Percentiles rank a stretch among this genome's conserved stretches.
Conservation (phyloP, 164 flowering plant species). For the Malania oleifera region DNA sequence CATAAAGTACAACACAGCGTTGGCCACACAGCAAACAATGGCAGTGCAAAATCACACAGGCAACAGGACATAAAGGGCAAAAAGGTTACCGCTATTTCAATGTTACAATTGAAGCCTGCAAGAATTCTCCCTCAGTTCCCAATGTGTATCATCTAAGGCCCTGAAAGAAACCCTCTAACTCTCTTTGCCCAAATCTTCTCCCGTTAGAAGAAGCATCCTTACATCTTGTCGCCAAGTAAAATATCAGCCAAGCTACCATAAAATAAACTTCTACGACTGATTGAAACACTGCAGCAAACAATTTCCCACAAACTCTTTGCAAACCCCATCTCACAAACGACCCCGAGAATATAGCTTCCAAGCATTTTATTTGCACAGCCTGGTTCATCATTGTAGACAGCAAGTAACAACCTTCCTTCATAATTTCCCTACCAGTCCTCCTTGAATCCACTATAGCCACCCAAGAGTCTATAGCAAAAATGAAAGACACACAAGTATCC, state of each 20-base stretch:
- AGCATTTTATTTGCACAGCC: slow-evolving; percentile 65
- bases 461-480: slow-evolving; percentile 84
- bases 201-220: slow-evolving; percentile 59
- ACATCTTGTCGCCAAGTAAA: slow-evolving; percentile 68
- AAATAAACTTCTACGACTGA: slow-evolving; percentile 75
- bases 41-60: slow-evolving; percentile 27
- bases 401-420: slow-evolving; percentile 82
- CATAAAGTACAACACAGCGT: slow-evolving; percentile 33
- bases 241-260: slow-evolving; percentile 87
- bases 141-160: slow-evolving; percentile 48
- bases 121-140: slow-evolving; percentile 8
- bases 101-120: slow-evolving; percentile 23
- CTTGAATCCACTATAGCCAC: slow-evolving; percentile 71
- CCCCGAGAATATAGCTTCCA: slow-evolving; percentile 68
- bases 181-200: slow-evolving; percentile 69
- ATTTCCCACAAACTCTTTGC: slow-evolving; percentile 39
- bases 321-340: slow-evolving; percentile 49
- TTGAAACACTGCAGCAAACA: slow-evolving; percentile 50
- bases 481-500: slow-evolving; percentile 56
- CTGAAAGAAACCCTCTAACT: slow-evolving; percentile 58
- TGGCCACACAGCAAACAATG: slow-evolving; percentile 30
- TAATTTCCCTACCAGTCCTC: slow-evolving; percentile 70
- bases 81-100: slow-evolving; percentile 29
- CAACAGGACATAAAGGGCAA: slow-evolving; percentile 25
- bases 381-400: slow-evolving; percentile 56